Conservation (phyloP, 2,329 filamentous ascomycete species). For the Cercospora sp. region DNA sequence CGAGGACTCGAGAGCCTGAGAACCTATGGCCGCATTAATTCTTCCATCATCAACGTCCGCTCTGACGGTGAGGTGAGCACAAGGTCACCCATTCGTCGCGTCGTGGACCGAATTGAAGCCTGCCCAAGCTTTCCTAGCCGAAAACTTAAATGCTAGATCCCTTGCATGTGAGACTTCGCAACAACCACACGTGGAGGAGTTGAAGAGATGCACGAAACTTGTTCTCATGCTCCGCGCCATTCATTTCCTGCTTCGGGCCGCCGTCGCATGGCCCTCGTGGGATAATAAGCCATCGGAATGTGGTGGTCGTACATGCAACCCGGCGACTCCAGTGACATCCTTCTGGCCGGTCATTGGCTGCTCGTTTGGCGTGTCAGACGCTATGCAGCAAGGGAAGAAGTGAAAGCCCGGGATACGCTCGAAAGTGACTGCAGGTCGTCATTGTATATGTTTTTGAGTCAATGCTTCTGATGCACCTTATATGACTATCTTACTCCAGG, state of each 20-base stretch:
- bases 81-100: not conserved
- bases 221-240: not conserved
- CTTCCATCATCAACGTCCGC: not conserved
- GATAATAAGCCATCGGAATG: not conserved
- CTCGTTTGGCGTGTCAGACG: not conserved
- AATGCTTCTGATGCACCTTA: not conserved
- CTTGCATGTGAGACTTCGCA: not conserved
- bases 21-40: not conserved
- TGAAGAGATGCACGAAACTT: not conserved
- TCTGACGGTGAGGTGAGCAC: not conserved
- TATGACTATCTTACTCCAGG: not conserved
- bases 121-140: not conserved
- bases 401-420: not conserved
- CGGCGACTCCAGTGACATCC: not conserved
- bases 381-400: not conserved
- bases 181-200: not conserved
- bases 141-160: not conserved
- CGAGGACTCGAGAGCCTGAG: not conserved
- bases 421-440: not conserved
- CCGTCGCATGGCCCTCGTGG: not conserved
- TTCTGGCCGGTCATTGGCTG: not conserved
- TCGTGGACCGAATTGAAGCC: not conserved
- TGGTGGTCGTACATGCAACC: not conserved
- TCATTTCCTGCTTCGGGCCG: not conserved
- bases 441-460: not conserved